Evolutionary conservation across 805 yeast species (phyloP).

Genomic region (Ogataea trehaloabstinens): DNA sequence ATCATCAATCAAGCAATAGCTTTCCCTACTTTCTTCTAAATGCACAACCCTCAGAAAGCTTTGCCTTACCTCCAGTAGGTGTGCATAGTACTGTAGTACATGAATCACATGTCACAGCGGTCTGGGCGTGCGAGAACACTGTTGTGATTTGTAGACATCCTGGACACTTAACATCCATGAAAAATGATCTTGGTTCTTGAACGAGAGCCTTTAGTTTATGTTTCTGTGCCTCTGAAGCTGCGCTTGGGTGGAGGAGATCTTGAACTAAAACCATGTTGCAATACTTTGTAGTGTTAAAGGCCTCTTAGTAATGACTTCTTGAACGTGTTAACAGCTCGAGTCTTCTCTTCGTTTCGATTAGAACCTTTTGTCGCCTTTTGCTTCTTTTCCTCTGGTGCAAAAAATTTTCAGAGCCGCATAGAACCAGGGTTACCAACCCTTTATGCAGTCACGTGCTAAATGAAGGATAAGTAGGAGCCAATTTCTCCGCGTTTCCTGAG

Average conservation of each 20-base stretch:
- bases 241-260: slow-evolving; percentile 97
- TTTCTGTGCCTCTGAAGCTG: slow-evolving; percentile 93
- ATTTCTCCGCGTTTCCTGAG: too few relatives aligned
- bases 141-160: slow-evolving; percentile 99
- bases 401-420: slow-evolving; percentile 9
- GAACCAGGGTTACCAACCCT: slow-evolving; percentile 1
- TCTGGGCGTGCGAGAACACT: slow-evolving; percentile 99
- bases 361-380: slow-evolving; percentile 1
- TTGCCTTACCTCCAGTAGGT: slow-evolving; percentile 99
- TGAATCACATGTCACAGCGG: slow-evolving; percentile 98
- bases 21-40: slow-evolving; percentile 96
- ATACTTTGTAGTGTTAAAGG: too few relatives aligned
- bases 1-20: neutral
- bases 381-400: neutral
- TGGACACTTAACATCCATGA: slow-evolving; percentile 99
- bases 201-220: slow-evolving; percentile 98
- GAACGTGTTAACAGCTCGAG: too few relatives aligned
- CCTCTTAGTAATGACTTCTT: too few relatives aligned
- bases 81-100: slow-evolving; percentile 98
- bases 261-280: slow-evolving; percentile 83
- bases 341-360: neutral
- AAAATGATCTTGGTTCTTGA: slow-evolving; percentile 97
- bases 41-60: slow-evolving; percentile 98
- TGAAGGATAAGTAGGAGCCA: too few relatives aligned
- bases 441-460: neutral